Base-by-base conservation (phyloP, 306 rosid species). In the Vachellia pachyceras region DNA sequence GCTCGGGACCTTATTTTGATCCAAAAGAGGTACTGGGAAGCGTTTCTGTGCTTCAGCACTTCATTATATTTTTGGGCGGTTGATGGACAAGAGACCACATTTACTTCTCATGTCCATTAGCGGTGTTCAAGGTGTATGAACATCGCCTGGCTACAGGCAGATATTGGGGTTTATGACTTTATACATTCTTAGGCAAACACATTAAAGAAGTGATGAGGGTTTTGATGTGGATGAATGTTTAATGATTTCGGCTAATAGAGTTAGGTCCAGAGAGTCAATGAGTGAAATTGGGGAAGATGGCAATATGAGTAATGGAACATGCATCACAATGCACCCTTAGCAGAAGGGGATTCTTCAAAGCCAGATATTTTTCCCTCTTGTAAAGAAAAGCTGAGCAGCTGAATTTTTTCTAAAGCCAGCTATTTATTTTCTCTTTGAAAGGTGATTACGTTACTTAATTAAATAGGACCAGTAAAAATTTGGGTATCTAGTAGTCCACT, bases 1-100 rank as follows among this genome's bases (percentile, higher is more conserved):
- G 99, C 87, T 42, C 90, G 22, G 17, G 33, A 72, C 69, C 89
- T 49, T 67, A 7, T 47, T 96, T 92, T 74, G 84, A 96, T 82
- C 97, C 91, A 66, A 90, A 90, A 61, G 91, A 93, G 97, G 99
- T 70, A 45, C 2, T 45, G 58, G 3, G 22, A 52, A 22, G 12
- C 10, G 47, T 23, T 42, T 44, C 12, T 23, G 39, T 44, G 33
- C 37, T 44, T 44, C 22, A 44, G 40, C 22, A 45, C 39, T 70
- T 23, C 9, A 44, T 69, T 44, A 44, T 70, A 13, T 23, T 50
- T 44, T 45, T 45, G 6, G 3, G 37, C 23, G 33, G 33, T 2
- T 29, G 33, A 29, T 29, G 33, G 33, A 29, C 33, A 29, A 29
- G 33, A 29, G 33, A 29, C 33, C 33, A 0, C 33, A 29, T 29